Evolutionary conservation across 2,329 filamentous ascomycete genomes (phyloP).

Genomic region (Aureobasidium sp.): DNA sequence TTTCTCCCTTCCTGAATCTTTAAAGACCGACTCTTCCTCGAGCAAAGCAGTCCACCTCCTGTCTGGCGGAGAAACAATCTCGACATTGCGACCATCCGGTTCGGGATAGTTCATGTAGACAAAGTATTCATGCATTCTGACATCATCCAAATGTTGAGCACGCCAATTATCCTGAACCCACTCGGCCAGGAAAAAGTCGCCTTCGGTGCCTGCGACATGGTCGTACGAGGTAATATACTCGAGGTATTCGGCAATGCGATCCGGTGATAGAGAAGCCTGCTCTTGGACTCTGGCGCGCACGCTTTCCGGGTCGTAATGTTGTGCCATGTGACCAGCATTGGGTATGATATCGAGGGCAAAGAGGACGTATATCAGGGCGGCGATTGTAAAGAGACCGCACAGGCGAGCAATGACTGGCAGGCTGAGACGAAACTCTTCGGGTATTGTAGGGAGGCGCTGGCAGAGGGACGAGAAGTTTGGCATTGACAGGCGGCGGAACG

Average conservation of each 20-base stretch:
- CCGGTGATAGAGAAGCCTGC: conserved; percentile 52
- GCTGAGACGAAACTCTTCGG: conserved; percentile 42
- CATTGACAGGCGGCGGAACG: conserved; percentile 37
- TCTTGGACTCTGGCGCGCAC: conserved; percentile 67
- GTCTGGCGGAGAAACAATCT: conserved; percentile 64
- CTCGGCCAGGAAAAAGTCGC: conserved; percentile 75
- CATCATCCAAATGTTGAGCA: conserved; percentile 63
- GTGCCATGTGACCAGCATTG: conserved; percentile 52
- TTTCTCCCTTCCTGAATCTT: conserved; percentile 42
- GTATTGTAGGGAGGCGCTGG: conserved; percentile 30
- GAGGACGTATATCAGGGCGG: conserved; percentile 71
- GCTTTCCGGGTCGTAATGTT: conserved; percentile 75
- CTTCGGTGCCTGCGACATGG: conserved; percentile 89
- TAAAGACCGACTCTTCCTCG: conserved; percentile 68
- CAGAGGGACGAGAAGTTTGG: conserved; percentile 16
- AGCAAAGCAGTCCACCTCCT: conserved; percentile 68
- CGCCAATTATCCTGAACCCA: conserved; percentile 74
- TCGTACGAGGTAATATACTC: conserved; percentile 73
- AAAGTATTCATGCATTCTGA: conserved; percentile 58
- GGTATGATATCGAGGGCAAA: conserved; percentile 80
- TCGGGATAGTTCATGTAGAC: conserved; percentile 92
- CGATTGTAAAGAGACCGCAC: conserved; percentile 64
- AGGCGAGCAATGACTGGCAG: conserved; percentile 63
- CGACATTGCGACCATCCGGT: conserved; percentile 65
- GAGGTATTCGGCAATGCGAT: conserved; percentile 56